Percentiles rank a stretch among this genome's conserved stretches.
Evolutionary conservation across 2,329 filamentous ascomycete genomes (phyloP).

Genomic region (Colletotrichum scovillei): DNA sequence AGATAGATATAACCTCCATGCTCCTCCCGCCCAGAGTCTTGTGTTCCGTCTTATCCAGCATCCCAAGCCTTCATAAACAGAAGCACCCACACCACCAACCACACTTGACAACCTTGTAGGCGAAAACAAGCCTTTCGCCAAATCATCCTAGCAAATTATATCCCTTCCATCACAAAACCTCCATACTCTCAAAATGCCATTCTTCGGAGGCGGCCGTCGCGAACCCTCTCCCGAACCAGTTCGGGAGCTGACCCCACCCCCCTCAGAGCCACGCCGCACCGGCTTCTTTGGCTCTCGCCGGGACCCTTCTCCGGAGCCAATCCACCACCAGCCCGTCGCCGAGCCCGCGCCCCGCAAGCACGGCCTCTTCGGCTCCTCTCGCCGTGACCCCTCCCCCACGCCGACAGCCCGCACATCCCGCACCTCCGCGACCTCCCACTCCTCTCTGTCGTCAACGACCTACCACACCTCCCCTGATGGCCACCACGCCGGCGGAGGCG

Average conservation of each 20-base stretch:
- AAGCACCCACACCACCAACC: constrained; percentile 15
- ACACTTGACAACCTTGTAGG: not conserved
- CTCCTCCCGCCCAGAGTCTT: constrained; percentile 21
- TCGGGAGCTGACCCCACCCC: constrained; percentile 42
- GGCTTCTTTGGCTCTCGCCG: constrained; percentile 40
- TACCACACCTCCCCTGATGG: constrained; percentile 39
- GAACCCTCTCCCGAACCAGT: constrained; percentile 47
- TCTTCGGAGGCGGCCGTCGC: constrained; percentile 42
- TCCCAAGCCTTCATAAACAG: constrained; percentile 24
- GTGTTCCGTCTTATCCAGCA: constrained; percentile 29
- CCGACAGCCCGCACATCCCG: constrained; percentile 41
- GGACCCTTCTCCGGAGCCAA: constrained; percentile 43
- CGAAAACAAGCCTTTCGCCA: constrained; percentile 19
- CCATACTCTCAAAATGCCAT: constrained; percentile 36
- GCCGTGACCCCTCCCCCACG: constrained; percentile 40
- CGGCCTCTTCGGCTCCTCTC: constrained; percentile 50
- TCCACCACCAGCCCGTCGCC: constrained; percentile 43
- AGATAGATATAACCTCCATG: constrained; percentile 24
- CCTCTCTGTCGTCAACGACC: constrained; percentile 36
- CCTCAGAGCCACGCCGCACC: constrained; percentile 36
- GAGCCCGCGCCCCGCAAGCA: constrained; percentile 41
- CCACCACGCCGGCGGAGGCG: constrained; percentile 35
- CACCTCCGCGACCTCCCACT: constrained; percentile 38
- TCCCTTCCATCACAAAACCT: not conserved
- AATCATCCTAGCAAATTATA: not conserved